Evolutionary conservation across 1,284 basidiomycete species (phyloP), one percentile per base, ranked within the genome.

Genomic region (Cryptococcus floricola): DNA sequence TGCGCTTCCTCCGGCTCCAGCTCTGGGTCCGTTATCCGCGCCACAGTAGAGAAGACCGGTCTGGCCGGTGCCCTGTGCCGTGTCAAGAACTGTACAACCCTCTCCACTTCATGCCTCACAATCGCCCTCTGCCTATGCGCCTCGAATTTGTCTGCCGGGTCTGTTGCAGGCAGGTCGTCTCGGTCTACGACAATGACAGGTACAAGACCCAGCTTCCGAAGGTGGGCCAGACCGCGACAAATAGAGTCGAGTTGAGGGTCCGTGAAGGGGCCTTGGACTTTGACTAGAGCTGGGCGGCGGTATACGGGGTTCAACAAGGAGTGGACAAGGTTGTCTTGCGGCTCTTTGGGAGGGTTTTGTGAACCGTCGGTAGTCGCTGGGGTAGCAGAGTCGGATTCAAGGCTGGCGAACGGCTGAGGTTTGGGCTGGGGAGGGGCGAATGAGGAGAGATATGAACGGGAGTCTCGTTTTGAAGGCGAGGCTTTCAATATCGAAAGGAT

Each of bases 211-310:
- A 98, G 86, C 70, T 92, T 94, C 75, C 95, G 91, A 49, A 99
- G 84, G 71, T 97, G 92, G 49, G 93, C 88, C 80, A 99, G 85
- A 47, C 96, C 96, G 43, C 89, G 85, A 31, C 89, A 87, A 63
- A 99, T 91, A 70, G 91, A 94, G 63, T 93, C 88, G 56, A 98
- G 85, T 73, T 98, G 96, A 12, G 87, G 83, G 75, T 96, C 88
- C n/a, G 86, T 90, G 75, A 98, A 98, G 1, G 96, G 96, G 3
- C 95, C 92, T 76, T 98, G 96, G 13, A 98, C 81, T 77, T 98
- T 98, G 71, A 99, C 94, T 9, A 99, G 84, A 1, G 93, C 93
- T 1, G 76, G 71, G 13, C 74, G 82, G 39, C 69, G 72, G 12
- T 71, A 50, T 49, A 91, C 84, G 5, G 91, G 91, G 70, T 92